Base-by-base conservation (phyloP, 108 stramenopile genomes). In the Chaetoceros tenuissimus region DNA sequence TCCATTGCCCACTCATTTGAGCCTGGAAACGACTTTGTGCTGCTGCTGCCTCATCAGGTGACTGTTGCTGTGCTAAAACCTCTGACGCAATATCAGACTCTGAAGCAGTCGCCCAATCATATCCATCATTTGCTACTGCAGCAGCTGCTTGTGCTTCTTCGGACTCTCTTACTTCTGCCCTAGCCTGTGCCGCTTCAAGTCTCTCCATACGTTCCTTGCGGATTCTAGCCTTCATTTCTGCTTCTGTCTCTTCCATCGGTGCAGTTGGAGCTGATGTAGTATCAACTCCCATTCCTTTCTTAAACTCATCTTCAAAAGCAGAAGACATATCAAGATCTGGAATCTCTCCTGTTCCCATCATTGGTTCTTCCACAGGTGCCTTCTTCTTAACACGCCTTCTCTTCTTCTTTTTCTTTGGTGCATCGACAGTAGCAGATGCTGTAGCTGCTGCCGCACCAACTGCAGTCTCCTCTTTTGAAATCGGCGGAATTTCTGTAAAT, bases 1-100 rank as follows among this genome's bases (percentile, higher is more conserved):
- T 94, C 92, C 92, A 94, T 25, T 78, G 63, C 0, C 72, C 81
- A 45, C 71, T 74, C 18, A 89, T 52, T 63, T 89, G 87, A 7
- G 75, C 60, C 60, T 75, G 73, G 63, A 93, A 93, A 31, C 91
- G 87, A 29, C 59, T 50, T 44, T 55, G 46, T 68, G 79, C 72
- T 17, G 27, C 67, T 21, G 59, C 70, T 21, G 46, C 54, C 3
- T 62, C 53, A 10, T 45, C 49, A 53, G 26, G 29, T n/a, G 19
- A 45, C 29, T 62, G 34, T 25, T 31, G 27, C 53, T 24, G n/a
- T 28, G 24, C 56, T 46, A 51, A 13, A 2, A 59, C 69, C 57
- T 49, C 31, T 56, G 31, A 27, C 57, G 27, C 52, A 24, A 27
- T 60, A 3, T 18, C 31, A 16, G 45, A 48, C 29, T 3, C 22